A percentile compares a stretch with the other conserved stretches of the same genome.
phyloP scores from a whole-genome alignment of 352 stramenopile genomes.

The Phytophthora rubi region DNA sequence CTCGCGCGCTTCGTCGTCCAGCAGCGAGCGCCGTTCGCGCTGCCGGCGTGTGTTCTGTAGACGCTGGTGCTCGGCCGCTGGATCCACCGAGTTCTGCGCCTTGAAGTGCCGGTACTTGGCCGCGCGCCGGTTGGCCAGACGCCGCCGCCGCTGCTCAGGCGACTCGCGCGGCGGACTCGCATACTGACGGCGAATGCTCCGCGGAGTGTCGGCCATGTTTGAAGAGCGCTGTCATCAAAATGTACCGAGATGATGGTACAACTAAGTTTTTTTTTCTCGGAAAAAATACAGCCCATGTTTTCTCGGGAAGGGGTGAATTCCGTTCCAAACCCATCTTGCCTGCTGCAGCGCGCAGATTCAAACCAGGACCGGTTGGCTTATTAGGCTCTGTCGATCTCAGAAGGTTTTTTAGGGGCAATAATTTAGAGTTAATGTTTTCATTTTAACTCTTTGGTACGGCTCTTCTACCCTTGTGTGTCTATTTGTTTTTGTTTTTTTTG shows the following conservation, averaged over 20 bases:
- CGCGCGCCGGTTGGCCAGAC: conserved; percentile 62
- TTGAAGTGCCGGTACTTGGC: conserved; percentile 75
- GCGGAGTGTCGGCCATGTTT: conserved; percentile 44
- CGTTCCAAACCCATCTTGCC: too few relatives aligned
- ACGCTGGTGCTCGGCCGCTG: conserved; percentile 38
- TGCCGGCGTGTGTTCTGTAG: conserved; percentile 55
- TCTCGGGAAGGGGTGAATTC: too few relatives aligned
- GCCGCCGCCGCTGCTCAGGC: conserved; percentile 51
- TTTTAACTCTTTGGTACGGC: too few relatives aligned
- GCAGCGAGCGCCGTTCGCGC: conserved; percentile 47
- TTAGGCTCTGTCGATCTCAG: too few relatives aligned
- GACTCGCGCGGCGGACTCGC: conserved; percentile 47
- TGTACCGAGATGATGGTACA: too few relatives aligned
- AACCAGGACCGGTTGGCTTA: too few relatives aligned
- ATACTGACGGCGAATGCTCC: conserved; percentile 61
- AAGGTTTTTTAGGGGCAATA: neutral
- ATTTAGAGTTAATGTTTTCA: neutral
- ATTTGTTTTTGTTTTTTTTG: too few relatives aligned
- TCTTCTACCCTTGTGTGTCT: too few relatives aligned
- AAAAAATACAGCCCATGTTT: too few relatives aligned
- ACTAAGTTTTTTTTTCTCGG: too few relatives aligned
- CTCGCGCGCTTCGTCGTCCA: conserved; percentile 46
- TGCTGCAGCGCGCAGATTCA: too few relatives aligned
- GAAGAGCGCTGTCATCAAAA: too few relatives aligned
- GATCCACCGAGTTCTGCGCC: conserved; percentile 4